A percentile compares a stretch with the other conserved stretches of the same genome.
phyloP scores from a whole-genome alignment of 257 asterid species.

The Catharanthus roseus region DNA sequence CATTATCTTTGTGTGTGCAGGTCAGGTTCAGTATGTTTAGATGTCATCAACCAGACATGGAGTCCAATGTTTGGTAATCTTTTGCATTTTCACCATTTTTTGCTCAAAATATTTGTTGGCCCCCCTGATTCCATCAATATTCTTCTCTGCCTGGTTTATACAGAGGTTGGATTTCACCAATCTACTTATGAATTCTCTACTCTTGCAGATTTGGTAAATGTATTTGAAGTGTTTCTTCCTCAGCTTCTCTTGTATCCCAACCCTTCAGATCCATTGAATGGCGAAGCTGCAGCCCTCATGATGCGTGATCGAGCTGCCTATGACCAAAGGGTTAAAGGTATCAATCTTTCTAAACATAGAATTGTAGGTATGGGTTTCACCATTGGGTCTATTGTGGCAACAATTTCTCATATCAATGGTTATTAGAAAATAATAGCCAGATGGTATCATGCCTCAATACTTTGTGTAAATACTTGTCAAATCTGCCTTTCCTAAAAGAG shows the following conservation, averaged over 20 bases:
- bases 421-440: background rate
- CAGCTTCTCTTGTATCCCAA: slow-evolving; percentile 91
- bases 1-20: slow-evolving; percentile 31
- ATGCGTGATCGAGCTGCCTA: slow-evolving; percentile 71
- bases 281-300: slow-evolving; percentile 92
- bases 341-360: slow-evolving; percentile 5
- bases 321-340: slow-evolving; percentile 84
- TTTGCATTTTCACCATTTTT: background rate
- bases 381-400: background rate
- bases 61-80: slow-evolving; percentile 89
- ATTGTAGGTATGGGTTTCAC: background rate
- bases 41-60: slow-evolving; percentile 93
- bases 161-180: slow-evolving; percentile 8
- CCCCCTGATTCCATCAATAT: background rate
- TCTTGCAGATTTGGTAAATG: slow-evolving; percentile 73
- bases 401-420: background rate
- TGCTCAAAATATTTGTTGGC: background rate
- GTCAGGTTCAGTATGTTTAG: slow-evolving; percentile 93
- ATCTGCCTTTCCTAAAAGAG: too few relatives aligned
- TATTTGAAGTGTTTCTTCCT: slow-evolving; percentile 92
- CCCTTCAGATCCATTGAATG: slow-evolving; percentile 85
- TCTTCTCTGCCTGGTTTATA: background rate
- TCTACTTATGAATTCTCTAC: slow-evolving; percentile 1
- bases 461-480: background rate
- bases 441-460: background rate